Evolutionary conservation across 768 basidiomycete species (phyloP), one percentile per base, ranked within the genome.

Genomic region (Mycena floridula): DNA sequence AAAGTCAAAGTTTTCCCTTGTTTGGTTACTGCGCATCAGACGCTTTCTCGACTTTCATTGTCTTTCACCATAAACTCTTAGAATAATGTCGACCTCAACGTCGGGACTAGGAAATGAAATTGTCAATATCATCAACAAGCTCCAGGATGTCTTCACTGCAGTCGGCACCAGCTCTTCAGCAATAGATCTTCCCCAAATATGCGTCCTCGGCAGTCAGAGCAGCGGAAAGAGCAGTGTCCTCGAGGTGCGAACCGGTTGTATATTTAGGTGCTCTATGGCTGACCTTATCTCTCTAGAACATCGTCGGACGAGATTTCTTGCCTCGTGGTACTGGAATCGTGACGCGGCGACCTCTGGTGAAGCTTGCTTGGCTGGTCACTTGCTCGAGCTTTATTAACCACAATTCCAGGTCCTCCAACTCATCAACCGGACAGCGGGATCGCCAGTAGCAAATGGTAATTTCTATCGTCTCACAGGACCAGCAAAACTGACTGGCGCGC

Each of bases 261-360:
- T 39, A 22, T 45, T 26, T 39, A 26, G 25, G 2, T 25, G 11
- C 18, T 30, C 7, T 25, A 38, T 39, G 30, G 45, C 11, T 18
- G 44, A 38, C 25, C 49, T 37, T 25, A 46, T 6, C 37, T 45
- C 38, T 40, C 22, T 54, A 95, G 92, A 96, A 98, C 69, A 93
- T 97, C 53, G 94, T 97, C 44, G 96, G 96, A 47, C 81, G 95
- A 54, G 96, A 99, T 66, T 99, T 99, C 75, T 63, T 99, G 60
- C 96, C 96, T 66, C 89, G 96, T 74, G 96, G 96, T 63, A 89
- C 93, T 45, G 95, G 95, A 67, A 99, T 99, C 59, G 95, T 99
- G 65, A 98, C 95, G 41, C 81, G 95, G 59, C 81, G 96, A 61
- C 96, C 96, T 45, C 70, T 99, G 66, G 94, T 95, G 63, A 56